Evolutionary conservation across 2,329 filamentous ascomycete species (phyloP).

Genomic region (Diaporthe amygdali): DNA sequence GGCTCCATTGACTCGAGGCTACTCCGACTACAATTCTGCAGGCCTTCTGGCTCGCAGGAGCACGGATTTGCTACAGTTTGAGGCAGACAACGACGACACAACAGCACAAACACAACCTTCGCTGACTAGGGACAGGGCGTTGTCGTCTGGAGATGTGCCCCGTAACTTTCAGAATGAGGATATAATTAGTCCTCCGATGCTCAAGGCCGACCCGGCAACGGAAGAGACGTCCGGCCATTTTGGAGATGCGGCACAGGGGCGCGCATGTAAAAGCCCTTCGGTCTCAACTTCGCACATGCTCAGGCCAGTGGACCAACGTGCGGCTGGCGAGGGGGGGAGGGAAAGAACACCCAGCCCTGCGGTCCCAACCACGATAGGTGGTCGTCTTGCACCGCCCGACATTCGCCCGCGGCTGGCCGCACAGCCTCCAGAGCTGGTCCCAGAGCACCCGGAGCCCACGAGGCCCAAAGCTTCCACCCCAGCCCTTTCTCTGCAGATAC

Average conservation of each 20-base stretch:
- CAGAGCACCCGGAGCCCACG: slow-evolving; percentile 20
- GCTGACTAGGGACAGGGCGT: slow-evolving; percentile 44
- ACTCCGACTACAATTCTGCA: slow-evolving; percentile 63
- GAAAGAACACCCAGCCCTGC: slow-evolving; percentile 27
- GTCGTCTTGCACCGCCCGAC: slow-evolving; percentile 38
- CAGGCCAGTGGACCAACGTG: slow-evolving; percentile 5
- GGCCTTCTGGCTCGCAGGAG: slow-evolving; percentile 16
- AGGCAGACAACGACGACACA: slow-evolving; percentile 21
- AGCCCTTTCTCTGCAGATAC: slow-evolving; percentile 47
- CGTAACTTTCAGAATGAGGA: slow-evolving; percentile 33
- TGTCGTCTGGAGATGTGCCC: slow-evolving; percentile 52
- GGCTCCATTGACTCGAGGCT: slow-evolving; percentile 71
- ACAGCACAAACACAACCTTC: not conserved
- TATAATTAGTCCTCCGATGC: not conserved
- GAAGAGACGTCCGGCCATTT: not conserved
- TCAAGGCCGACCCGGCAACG: not conserved
- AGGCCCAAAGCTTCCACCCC: slow-evolving; percentile 23
- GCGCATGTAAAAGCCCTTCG: not conserved
- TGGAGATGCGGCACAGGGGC: not conserved
- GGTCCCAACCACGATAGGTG: slow-evolving; percentile 34
- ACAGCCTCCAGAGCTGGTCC: slow-evolving; percentile 26
- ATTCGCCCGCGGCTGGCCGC: slow-evolving; percentile 18
- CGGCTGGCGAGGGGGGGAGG: slow-evolving; percentile 38
- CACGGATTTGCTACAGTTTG: slow-evolving; percentile 9
- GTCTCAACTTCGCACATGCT: not conserved